phyloP scores from a whole-genome alignment of 2,329 filamentous ascomycete species.

The Pseudogymnoascus sp. region DNA sequence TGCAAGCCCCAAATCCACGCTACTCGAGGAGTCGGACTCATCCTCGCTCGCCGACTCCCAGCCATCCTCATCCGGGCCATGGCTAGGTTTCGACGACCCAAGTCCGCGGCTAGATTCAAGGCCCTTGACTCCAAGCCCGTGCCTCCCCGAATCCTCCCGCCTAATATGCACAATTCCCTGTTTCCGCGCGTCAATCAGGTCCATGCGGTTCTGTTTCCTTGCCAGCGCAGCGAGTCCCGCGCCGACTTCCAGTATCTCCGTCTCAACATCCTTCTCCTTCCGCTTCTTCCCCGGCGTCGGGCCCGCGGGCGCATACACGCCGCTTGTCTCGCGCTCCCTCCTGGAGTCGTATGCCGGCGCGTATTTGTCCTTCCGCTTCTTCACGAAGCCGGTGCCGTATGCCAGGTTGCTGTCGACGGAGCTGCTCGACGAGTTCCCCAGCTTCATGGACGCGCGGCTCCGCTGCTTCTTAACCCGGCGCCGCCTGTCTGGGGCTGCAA shows the following conservation, averaged over 20 bases:
- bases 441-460: constrained; percentile 46
- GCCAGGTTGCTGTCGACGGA: constrained; percentile 62
- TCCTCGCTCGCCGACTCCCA: constrained; percentile 54
- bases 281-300: constrained; percentile 12
- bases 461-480: constrained; percentile 39
- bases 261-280: constrained; percentile 29
- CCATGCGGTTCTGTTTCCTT: constrained; percentile 30
- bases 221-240: constrained; percentile 40
- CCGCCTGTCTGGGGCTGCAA: constrained; percentile 50
- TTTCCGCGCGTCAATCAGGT: constrained; percentile 28
- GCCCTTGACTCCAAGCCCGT: constrained; percentile 1
- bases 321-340: not conserved
- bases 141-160: constrained; percentile 1
- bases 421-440: constrained; percentile 58
- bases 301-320: not conserved
- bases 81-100: constrained; percentile 24
- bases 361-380: not conserved
- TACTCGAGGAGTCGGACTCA: constrained; percentile 42
- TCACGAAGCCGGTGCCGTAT: constrained; percentile 50
- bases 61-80: constrained; percentile 40
- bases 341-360: not conserved
- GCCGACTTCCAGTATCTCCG: constrained; percentile 40
- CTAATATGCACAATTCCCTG: constrained; percentile 2
- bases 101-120: constrained; percentile 20
- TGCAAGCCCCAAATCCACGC: constrained; percentile 50